Percentiles rank a stretch among this genome's conserved stretches.
These are phyloP conservation scores for Aphanomyces invadans DNA, from an alignment of 352 stramenopile species.

Conservation along the genomic window DNA sequence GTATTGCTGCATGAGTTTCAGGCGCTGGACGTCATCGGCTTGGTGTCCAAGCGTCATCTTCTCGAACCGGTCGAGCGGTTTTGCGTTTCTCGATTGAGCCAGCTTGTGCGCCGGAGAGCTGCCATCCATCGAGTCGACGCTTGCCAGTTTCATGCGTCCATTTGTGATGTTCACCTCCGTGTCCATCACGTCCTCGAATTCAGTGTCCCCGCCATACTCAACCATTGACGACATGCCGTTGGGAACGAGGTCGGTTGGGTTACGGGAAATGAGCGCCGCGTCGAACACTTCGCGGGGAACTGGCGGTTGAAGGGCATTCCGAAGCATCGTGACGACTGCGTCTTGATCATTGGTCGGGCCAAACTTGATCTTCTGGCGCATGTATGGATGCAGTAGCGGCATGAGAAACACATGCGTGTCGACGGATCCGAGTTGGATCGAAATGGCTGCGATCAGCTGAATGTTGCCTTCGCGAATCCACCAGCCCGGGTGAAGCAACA, in stretches of 20 bases:
- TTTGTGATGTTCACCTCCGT: neutral
- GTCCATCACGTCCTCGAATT: constrained; percentile 53
- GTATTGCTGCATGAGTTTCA: constrained; percentile 85
- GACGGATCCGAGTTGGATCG: constrained; percentile 77
- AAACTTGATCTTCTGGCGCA: constrained; percentile 80
- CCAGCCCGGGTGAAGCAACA: constrained; percentile 84
- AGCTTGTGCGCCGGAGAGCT: neutral
- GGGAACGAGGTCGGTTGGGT: constrained; percentile 5
- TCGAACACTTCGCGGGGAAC: constrained; percentile 83
- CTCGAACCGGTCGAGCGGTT: constrained; percentile 13
- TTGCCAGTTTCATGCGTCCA: constrained; percentile 9
- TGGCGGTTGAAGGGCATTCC: constrained; percentile 53
- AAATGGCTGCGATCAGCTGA: constrained; percentile 82
- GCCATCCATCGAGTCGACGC: constrained; percentile 20
- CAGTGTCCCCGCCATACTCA: constrained; percentile 11
- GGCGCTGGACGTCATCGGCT: constrained; percentile 56
- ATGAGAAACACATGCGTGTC: constrained; percentile 90
- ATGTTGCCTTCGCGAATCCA: constrained; percentile 81
- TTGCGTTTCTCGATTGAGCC: no score
- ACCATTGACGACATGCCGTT: constrained; percentile 8
- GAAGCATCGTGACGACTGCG: constrained; percentile 44
- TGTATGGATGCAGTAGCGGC: constrained; percentile 81
- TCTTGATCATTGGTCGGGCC: constrained; percentile 49
- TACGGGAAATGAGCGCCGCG: constrained; percentile 37
- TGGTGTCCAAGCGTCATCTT: neutral